Percentiles rank a stretch among this genome's conserved stretches.
phyloP scores from a whole-genome alignment of 225 moss, liverwort and hornwort genomes.

The Pleurozium schreberi region DNA sequence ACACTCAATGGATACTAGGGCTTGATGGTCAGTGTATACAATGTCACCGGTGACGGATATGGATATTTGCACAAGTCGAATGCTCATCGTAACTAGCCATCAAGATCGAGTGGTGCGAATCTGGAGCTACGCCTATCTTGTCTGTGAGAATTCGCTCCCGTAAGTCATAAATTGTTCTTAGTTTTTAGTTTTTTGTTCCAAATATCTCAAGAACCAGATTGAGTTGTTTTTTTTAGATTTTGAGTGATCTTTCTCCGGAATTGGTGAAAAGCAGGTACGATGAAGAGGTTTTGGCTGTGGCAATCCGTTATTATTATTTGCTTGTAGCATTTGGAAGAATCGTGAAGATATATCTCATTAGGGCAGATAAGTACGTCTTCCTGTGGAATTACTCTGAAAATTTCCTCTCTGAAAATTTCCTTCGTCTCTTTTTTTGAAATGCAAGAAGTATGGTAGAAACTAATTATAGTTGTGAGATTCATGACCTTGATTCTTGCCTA shows the following conservation, averaged over 20 bases:
- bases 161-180: not conserved
- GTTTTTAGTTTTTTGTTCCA: not conserved
- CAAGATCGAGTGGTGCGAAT: constrained; percentile 52
- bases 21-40: constrained; percentile 47
- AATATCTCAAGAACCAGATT: not conserved
- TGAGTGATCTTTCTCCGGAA: not conserved
- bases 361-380: constrained; percentile 48
- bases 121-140: constrained; percentile 50
- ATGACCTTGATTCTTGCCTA: not conserved
- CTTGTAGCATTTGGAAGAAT: constrained; percentile 43
- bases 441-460: not conserved
- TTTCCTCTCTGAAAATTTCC: not conserved
- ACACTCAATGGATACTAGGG: constrained; percentile 15
- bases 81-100: constrained; percentile 56
- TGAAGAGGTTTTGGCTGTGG: constrained; percentile 50
- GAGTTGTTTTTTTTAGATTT: not conserved
- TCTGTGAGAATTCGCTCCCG: constrained; percentile 42
- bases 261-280: constrained; percentile 35
- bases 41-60: constrained; percentile 42
- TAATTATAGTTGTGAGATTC: not conserved
- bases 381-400: not conserved
- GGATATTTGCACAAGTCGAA: constrained; percentile 57
- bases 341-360: constrained; percentile 45
- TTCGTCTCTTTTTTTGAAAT: not conserved
- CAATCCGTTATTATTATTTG: constrained; percentile 52